phyloP scores from a whole-genome alignment of 1,284 basidiomycete species.

The Anthracocystis walkeri region DNA sequence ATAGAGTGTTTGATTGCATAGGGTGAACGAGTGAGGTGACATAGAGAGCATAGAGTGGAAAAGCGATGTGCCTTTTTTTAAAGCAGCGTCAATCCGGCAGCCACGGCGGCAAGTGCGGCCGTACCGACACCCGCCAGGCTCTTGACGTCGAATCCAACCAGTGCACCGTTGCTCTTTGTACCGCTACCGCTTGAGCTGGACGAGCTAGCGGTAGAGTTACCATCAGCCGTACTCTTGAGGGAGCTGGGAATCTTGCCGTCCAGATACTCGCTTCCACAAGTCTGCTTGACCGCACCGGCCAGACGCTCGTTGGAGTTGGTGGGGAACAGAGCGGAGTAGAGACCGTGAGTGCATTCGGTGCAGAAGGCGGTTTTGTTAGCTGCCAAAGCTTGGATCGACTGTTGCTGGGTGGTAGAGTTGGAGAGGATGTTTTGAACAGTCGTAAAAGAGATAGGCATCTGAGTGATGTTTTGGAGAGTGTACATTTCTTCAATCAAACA shows the following conservation, averaged over 20 bases:
- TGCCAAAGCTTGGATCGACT: constrained; percentile 19
- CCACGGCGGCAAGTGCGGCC: constrained; percentile 30
- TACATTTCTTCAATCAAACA: constrained; percentile 36
- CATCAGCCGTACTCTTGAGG: constrained; percentile 37
- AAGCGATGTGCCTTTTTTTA: background rate
- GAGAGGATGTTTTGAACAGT: constrained; percentile 22
- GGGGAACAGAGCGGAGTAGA: constrained; percentile 35
- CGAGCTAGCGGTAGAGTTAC: constrained; percentile 33
- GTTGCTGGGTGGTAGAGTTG: constrained; percentile 18
- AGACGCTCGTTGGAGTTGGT: constrained; percentile 27
- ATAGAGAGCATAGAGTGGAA: background rate
- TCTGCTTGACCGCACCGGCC: constrained; percentile 22
- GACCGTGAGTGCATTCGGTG: constrained; percentile 45
- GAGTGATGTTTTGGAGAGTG: constrained; percentile 34
- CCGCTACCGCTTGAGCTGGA: constrained; percentile 2
- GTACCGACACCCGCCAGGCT: constrained; percentile 12
- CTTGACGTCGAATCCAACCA: constrained; percentile 9
- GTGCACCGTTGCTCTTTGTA: constrained; percentile 8
- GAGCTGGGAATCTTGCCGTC: constrained; percentile 32
- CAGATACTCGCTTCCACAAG: constrained; percentile 29
- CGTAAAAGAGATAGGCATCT: constrained; percentile 17
- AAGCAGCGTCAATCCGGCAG: constrained; percentile 38
- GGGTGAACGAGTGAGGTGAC: background rate
- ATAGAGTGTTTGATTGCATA: background rate
- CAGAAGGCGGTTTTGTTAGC: constrained; percentile 48